Evolutionary conservation across 768 basidiomycete genomes (phyloP).

Genomic region (Auricularia cornea): DNA sequence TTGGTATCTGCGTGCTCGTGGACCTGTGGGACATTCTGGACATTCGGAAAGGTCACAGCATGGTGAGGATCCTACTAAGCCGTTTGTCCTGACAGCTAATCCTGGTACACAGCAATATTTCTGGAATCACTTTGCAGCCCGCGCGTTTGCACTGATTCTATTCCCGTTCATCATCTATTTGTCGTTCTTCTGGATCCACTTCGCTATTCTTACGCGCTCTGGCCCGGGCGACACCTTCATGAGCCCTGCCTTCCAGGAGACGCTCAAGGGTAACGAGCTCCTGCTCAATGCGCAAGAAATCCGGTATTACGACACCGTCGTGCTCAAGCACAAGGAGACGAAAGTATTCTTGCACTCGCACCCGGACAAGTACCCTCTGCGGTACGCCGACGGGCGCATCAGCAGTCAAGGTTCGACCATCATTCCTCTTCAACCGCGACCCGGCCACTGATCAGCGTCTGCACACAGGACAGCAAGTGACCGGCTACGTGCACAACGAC

Average conservation of each 20-base stretch:
- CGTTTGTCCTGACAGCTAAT: background rate
- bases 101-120: slow-evolving; percentile 62
- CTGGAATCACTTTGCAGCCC: slow-evolving; percentile 78
- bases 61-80: slow-evolving; percentile 44
- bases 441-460: too few species aligned
- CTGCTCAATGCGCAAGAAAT: slow-evolving; percentile 93
- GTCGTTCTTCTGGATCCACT: slow-evolving; percentile 94
- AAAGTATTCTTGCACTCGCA: slow-evolving; percentile 95
- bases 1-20: slow-evolving; percentile 85
- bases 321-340: slow-evolving; percentile 84
- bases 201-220: slow-evolving; percentile 75
- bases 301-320: slow-evolving; percentile 83
- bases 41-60: slow-evolving; percentile 63
- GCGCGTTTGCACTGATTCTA: slow-evolving; percentile 75
- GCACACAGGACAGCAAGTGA: slow-evolving; percentile 80
- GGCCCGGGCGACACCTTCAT: slow-evolving; percentile 95
- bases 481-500: slow-evolving; percentile 90
- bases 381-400: slow-evolving; percentile 92
- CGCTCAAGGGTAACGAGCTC: slow-evolving; percentile 84
- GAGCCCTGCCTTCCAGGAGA: slow-evolving; percentile 98
- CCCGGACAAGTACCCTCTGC: slow-evolving; percentile 79
- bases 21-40: slow-evolving; percentile 96
- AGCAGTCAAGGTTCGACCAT: slow-evolving; percentile 68
- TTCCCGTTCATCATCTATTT: slow-evolving; percentile 89
- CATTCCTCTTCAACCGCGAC: too few species aligned